Base-by-base conservation (phyloP, 1,139 yeast genomes). In the Casaregolazyma suthepensis region DNA sequence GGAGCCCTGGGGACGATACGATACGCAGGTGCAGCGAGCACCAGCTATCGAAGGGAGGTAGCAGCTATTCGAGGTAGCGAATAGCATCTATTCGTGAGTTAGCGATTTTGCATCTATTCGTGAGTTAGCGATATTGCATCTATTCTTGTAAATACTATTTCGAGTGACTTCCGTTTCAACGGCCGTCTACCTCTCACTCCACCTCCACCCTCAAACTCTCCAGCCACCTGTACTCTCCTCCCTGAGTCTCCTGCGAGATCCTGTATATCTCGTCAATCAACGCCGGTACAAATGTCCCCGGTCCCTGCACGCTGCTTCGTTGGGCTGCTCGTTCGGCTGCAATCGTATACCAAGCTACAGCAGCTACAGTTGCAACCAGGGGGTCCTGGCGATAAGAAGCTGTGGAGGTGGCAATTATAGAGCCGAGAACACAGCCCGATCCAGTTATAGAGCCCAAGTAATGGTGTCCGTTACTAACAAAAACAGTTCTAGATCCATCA, bases 351-450 rank as follows among this genome's bases (percentile, higher is more conserved):
- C 82, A 59, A 1, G 70, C 52, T 2, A 87, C 81, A 0, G 94
- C 96, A 1, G 76, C 73, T 1, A 76, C 73, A 0, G 82, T 79
- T 0, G 87, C 83, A 51, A 70, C 69, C 31, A 61, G 55, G 7
- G 56, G 51, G 29, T 59, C 59, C n/a, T 52, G 55, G 1, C 64
- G 66, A 37, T 69, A 71, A 0, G 74, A 72, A 5, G 61, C 59
- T 43, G 69, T 64, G 59, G 75, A 78, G 0, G 87, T 75, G 0
- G 87, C 83, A 53, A 89, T 80, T 0, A 82, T 78, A 50, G 93
- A 83, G 1, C 96, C 96, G 48, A 89, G 72, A 0, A 93, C 80
- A 60, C 97, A 91, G 0, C 97, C 98, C 1, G 94, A 78, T 0
- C 96, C 97, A 0, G 97, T 90, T n/a, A 90, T 79, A 13, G 73